Base-by-base conservation (phyloP, 306 rosid species). In the Dryas drummondii region DNA sequence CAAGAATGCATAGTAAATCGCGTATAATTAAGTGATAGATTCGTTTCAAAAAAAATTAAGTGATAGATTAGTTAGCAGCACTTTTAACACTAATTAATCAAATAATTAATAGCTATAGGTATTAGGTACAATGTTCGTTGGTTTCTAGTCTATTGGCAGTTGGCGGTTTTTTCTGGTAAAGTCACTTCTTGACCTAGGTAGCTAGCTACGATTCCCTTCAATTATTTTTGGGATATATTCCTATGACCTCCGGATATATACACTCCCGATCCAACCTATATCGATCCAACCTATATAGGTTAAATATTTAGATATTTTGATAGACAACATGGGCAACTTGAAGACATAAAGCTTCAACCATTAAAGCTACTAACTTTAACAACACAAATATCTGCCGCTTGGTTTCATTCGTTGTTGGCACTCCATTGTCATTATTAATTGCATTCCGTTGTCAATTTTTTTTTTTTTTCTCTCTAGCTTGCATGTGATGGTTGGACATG, bases 151-250 rank as follows among this genome's bases (percentile, higher is more conserved):
- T 63, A 78, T 22, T 77, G 75, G 77, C 85, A 71, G 88, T 88
- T 86, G 75, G 93, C 83, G 82, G 97, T 87, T 91, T 87, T 87
- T 87, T 87, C 91, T 22, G 91, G 89, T 91, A 84, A 54, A 73
- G 81, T 80, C 86, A 54, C 66, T 76, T 82, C 66, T 76, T 83
- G 83, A 87, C 76, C 63, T 5, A 32, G 44, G 2, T 32, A 32
- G 37, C 57, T 62, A 26, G 14, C 85, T 76, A 57, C 50, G 79
- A 77, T 70, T 71, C 72, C 73, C 73, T 78, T 76, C 76, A 58
- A 79, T 82, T 76, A 58, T 79, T 69, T 77, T 84, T 59, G 73
- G 76, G 12, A 64, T 40, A 37, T 76, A 70, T 81, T 79, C 72
- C 26, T 45, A 57, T 22, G 58, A 84, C 89, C 59, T 11, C 63